Percentiles rank a stretch among this genome's conserved stretches.
Conservation (phyloP, 2,329 filamentous ascomycete species). For the Aspergillus eucalypticola region DNA sequence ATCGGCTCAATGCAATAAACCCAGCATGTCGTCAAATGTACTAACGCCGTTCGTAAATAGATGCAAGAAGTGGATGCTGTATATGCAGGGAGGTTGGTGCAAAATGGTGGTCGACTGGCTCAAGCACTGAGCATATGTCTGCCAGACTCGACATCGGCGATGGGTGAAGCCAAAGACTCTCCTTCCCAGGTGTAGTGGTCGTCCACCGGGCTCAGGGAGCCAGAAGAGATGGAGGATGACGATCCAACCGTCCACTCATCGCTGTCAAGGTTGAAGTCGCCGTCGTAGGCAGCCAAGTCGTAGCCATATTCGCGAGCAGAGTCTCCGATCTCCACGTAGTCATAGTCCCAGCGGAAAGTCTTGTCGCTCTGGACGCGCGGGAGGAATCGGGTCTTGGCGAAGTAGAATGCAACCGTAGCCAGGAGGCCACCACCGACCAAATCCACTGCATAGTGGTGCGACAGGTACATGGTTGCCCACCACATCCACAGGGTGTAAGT, state of each 20-base stretch:
- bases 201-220: slow-evolving; percentile 62
- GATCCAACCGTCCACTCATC: slow-evolving; percentile 91
- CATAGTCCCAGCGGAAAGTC: slow-evolving; percentile 89
- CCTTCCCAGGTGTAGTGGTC: slow-evolving; percentile 54
- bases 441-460: slow-evolving; percentile 95
- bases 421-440: slow-evolving; percentile 81
- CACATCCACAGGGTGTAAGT: slow-evolving; percentile 89
- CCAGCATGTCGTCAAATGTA: slow-evolving; percentile 40
- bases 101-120: slow-evolving; percentile 13
- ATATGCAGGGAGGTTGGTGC: slow-evolving; percentile 10
- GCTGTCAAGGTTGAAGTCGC: slow-evolving; percentile 63
- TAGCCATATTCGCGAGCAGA: slow-evolving; percentile 53
- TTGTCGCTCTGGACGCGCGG: slow-evolving; percentile 83
- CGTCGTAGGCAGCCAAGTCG: slow-evolving; percentile 58
- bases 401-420: slow-evolving; percentile 77
- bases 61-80: slow-evolving; percentile 30
- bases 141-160: slow-evolving; percentile 43
- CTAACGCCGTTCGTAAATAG: slow-evolving; percentile 38
- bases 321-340: slow-evolving; percentile 85
- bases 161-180: slow-evolving; percentile 38
- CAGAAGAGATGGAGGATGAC: slow-evolving; percentile 71
- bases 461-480: slow-evolving; percentile 98
- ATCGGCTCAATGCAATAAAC: slow-evolving; percentile 41
- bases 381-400: slow-evolving; percentile 75
- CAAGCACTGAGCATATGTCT: slow-evolving; percentile 31